Conservation (phyloP, 2,329 filamentous ascomycete genomes). For the Emydomyces testavorans region DNA sequence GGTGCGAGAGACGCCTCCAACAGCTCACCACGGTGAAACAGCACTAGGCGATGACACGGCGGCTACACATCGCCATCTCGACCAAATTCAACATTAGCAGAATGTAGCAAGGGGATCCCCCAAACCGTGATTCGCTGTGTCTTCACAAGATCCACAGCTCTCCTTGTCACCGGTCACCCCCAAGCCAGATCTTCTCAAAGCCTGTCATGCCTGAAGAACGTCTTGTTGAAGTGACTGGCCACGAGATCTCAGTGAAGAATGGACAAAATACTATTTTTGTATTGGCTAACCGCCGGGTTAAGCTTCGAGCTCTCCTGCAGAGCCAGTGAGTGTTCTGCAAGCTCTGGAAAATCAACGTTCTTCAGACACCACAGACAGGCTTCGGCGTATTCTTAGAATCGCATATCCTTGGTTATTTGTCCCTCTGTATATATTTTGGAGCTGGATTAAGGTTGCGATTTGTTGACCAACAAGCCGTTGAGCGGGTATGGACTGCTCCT, state of each 20-base stretch:
- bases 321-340: slow-evolving; percentile 15
- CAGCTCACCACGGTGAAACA: not conserved
- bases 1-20: too few species aligned
- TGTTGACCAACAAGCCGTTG: not conserved
- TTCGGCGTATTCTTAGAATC: slow-evolving; percentile 1
- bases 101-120: not conserved
- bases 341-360: not conserved
- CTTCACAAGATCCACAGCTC: not conserved
- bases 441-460: not conserved
- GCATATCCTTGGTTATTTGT: not conserved
- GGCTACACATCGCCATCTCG: not conserved
- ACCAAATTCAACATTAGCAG: not conserved
- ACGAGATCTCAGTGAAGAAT: not conserved
- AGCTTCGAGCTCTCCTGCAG: slow-evolving; percentile 44
- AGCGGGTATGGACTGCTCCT: not conserved
- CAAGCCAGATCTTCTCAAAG: not conserved
- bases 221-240: not conserved
- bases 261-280: slow-evolving; percentile 5
- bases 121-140: not conserved
- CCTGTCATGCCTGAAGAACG: not conserved
- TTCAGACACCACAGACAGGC: slow-evolving; percentile 2
- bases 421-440: not conserved
- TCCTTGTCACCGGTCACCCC: slow-evolving; percentile 1
- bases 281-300: slow-evolving; percentile 43
- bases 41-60: not conserved